Evolutionary conservation across 495 filamentous ascomycete genomes (phyloP), one percentile per base, ranked within the genome.

Genomic region (Tuber melanosporum): DNA sequence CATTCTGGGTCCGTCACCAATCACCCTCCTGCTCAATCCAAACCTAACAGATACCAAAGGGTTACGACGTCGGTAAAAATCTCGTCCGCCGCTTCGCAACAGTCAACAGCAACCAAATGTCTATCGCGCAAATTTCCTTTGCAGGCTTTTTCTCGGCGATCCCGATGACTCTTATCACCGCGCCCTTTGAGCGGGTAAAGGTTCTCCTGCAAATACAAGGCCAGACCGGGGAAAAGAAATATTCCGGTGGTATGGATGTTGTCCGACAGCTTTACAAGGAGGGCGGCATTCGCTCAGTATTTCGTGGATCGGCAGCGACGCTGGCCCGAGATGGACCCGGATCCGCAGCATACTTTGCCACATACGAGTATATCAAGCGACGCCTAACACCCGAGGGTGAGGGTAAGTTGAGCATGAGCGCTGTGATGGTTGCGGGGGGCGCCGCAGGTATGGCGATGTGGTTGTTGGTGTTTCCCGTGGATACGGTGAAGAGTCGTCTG

Each of bases 131-230:
- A 85, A 91, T 96, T 86, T 94, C 93, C 44, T 89, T 92, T 41
- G 95, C 95, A 19, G 95, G 95, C 74, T 97, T 97, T 90, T 97
- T 99, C 90, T 95, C 92, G 81, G 95, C 95, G 71, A 93, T 99
- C 77, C 95, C 95, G 80, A 97, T 97, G 94, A 99, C 96, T 1
- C 84, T 94, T 84, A 98, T 99, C 86, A 98, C 95, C 5, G 95
- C 96, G 0, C 95, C 96, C 75, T 98, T 99, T 82, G 95, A 99
- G 89, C 94, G 95, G 78, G 94, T 99, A 79, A 99, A 99, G 87
- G 94, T 99, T 26, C 93, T 98, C 71, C 91, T 99, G 4, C 95
- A 99, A 85, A 97, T 98, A 77, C 95, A 98, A 84, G 94, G 95
- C 78, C 95, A 98, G 85, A 89, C 91, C 0, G 95, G 95, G 78